Base-by-base conservation (phyloP, 164 flowering plant genomes). In the Tetracentron sinense region DNA sequence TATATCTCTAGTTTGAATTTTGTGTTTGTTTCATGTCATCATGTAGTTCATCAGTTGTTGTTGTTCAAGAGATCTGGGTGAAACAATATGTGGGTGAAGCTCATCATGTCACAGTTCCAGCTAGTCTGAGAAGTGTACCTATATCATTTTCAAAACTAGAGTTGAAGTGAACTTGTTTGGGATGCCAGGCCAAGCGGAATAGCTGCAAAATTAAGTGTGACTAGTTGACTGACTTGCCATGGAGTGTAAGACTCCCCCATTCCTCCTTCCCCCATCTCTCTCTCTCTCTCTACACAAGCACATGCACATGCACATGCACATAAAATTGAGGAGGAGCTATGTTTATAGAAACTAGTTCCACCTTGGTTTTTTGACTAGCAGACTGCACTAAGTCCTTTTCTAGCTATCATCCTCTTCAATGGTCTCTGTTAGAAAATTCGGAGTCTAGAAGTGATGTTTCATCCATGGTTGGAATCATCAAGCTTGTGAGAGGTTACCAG, bases 141-240 rank as follows among this genome's bases (percentile, higher is more conserved):
- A 47, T 47, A 20, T 51, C 56, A 68, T 49, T 27, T 29, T 31
- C 56, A 61, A 27, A 49, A 60, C 20, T n/a, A n/a, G 51, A 60
- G 25, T 14, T 11, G 16, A 6, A 29, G 58, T 16, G 27, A 35
- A 15, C 1, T 33, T 20, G 47, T 20, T 20, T 56, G 14, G 1
- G 3, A 26, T 31, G 22, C 0, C 11, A 22, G 22, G 7, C 12
- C 25, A 4, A 30, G 17, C 8, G 3, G 29, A 25, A 23, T 23
- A 25, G 55, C 29, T 52, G 17, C 29, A 10, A 10, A 33, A 33
- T 33, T 33, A 33, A 33, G 10, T 33, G 38, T n/a, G n/a, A n/a
- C n/a, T n/a, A n/a, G 4, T 38, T 38, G 11, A 38, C 15, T 38
- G 7, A 38, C 8, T 4, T 16, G 1, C 14, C 15, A 38, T 38